phyloP scores from a whole-genome alignment of 2,329 filamentous ascomycete genomes.

The Passalora sequoiae region DNA sequence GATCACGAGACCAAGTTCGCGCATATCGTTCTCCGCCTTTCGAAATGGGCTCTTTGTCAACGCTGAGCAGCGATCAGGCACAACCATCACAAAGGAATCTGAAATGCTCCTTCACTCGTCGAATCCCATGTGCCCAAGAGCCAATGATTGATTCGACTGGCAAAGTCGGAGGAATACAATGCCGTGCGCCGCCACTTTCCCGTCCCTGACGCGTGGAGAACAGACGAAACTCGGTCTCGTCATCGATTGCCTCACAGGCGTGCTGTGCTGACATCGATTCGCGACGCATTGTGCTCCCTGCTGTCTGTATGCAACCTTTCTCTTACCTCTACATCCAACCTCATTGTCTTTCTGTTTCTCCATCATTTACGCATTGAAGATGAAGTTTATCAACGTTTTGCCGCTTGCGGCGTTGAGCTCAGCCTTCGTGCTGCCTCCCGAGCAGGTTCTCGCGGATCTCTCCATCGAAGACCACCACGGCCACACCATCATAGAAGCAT shows the following conservation, averaged over 20 bases:
- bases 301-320: not conserved
- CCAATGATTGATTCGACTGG: not conserved
- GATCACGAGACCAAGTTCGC: too few relatives aligned
- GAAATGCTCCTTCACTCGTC: too few relatives aligned
- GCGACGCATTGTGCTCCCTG: slow-evolving; percentile 41
- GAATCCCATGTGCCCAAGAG: too few relatives aligned
- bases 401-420: slow-evolving; percentile 47
- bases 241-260: not conserved
- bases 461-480: slow-evolving; percentile 35
- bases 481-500: slow-evolving; percentile 25
- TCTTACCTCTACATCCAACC: not conserved
- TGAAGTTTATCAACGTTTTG: slow-evolving; percentile 48
- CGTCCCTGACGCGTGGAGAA: not conserved
- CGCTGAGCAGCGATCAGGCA: too few relatives aligned
- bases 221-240: not conserved
- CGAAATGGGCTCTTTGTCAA: too few relatives aligned
- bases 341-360: slow-evolving; percentile 1
- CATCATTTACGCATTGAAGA: slow-evolving; percentile 27
- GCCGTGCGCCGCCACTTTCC: not conserved
- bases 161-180: not conserved
- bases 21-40: too few relatives aligned
- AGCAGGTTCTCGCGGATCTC: slow-evolving; percentile 44
- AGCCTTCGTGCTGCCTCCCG: slow-evolving; percentile 51
- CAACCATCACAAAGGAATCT: too few relatives aligned
- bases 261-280: not conserved